phyloP scores from a whole-genome alignment of 257 asterid genomes.

The Nicotiana sylvestris region DNA sequence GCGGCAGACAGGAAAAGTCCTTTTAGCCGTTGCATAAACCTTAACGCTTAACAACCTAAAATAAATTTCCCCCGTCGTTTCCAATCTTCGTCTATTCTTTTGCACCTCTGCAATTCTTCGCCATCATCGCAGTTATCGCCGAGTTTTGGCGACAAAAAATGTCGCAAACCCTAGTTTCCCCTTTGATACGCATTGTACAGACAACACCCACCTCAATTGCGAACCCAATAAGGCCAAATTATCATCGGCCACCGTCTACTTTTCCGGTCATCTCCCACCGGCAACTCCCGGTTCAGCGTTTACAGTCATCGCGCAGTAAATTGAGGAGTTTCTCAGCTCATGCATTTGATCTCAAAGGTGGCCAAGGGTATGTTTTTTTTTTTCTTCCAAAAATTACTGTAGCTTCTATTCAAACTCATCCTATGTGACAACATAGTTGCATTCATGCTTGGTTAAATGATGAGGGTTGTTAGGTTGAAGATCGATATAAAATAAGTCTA shows the following conservation, averaged over 20 bases:
- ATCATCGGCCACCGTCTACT: constrained; percentile 12
- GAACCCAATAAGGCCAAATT: constrained; percentile 3
- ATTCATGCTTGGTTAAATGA: too few relatives aligned
- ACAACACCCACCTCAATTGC: constrained; percentile 23
- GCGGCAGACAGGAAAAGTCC: background rate
- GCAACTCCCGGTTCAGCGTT: constrained; percentile 14
- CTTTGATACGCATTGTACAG: constrained; percentile 16
- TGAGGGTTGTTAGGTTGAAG: too few relatives aligned
- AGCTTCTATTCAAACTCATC: background rate
- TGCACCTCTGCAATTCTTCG: background rate
- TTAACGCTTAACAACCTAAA: background rate
- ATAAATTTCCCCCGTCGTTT: background rate
- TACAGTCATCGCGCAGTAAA: constrained; percentile 21
- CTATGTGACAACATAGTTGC: too few relatives aligned
- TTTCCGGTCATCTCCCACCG: constrained; percentile 32
- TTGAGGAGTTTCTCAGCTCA: constrained; percentile 24
- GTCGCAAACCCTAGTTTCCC: constrained; percentile 24
- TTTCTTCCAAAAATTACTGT: background rate
- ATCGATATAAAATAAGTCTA: too few relatives aligned
- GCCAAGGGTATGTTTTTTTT: constrained; percentile 45
- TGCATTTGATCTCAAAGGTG: constrained; percentile 51
- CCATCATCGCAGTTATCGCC: background rate
- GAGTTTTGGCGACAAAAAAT: background rate
- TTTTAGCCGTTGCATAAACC: background rate
- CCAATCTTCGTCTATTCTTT: background rate